Conservation (phyloP, 139 green algal species). For the Mychonastes homosphaera region DNA sequence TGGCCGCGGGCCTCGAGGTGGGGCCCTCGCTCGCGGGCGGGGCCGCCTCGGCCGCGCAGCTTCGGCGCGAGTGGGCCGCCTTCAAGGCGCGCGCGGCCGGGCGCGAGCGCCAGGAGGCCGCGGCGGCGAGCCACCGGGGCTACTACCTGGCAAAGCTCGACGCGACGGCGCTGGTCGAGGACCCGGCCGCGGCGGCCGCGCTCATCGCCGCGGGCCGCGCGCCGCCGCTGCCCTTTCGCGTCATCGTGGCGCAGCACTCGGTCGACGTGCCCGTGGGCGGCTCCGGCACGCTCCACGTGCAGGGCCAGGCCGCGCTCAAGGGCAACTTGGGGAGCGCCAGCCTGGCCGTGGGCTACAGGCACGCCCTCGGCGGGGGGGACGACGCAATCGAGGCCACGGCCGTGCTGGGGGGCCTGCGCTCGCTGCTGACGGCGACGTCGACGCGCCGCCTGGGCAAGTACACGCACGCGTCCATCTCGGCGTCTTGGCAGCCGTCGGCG, state of each 20-base stretch:
- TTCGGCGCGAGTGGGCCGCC: conserved; percentile 17
- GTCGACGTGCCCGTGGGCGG: conserved; percentile 10
- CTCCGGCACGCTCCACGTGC: conserved; percentile 4
- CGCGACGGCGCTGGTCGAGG: background rate
- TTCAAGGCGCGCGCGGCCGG: conserved; percentile 20
- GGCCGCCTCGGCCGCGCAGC: too few relatives aligned
- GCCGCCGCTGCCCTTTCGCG: conserved; percentile 6
- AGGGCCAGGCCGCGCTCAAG: conserved; percentile 13
- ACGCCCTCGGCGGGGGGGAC: conserved; percentile 10
- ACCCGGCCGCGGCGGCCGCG: conserved; percentile 6
- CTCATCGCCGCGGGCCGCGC: conserved; percentile 3
- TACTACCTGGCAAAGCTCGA: conserved; percentile 3
- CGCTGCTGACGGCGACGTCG: conserved; percentile 21
- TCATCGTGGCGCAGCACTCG: conserved; percentile 17
- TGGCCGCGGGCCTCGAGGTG: conserved; percentile 20
- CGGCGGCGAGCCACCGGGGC: conserved; percentile 8
- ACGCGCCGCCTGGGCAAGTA: conserved; percentile 24
- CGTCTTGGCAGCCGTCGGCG: conserved; percentile 2
- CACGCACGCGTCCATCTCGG: conserved; percentile 4
- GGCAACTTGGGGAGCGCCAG: conserved; percentile 18
- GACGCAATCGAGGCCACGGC: conserved; percentile 24
- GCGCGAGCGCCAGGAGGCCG: conserved; percentile 4
- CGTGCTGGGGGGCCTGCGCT: conserved; percentile 16
- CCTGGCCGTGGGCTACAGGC: conserved; percentile 38
- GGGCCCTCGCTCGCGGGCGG: conserved; percentile 23